phyloP scores from a whole-genome alignment of 225 moss, liverwort and hornwort species.

The Sphagnum contortum region DNA sequence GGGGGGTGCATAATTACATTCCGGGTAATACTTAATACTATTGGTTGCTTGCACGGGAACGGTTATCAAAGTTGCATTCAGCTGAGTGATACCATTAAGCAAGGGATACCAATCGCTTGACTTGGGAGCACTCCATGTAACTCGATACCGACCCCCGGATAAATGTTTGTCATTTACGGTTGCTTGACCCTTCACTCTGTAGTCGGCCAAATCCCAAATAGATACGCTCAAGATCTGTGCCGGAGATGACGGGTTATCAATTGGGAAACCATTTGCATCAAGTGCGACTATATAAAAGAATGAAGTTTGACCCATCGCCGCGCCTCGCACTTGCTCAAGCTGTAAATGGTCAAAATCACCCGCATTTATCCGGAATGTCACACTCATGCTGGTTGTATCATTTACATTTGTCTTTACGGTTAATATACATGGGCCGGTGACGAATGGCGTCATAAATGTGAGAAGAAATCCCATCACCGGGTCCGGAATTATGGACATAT shows the following conservation, averaged over 20 bases:
- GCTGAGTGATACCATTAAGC: too few relatives aligned
- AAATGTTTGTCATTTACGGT: conserved; percentile 26
- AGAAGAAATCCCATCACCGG: conserved; percentile 13
- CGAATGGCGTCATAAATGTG: conserved; percentile 14
- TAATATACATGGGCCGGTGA: conserved; percentile 13
- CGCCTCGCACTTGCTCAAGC: conserved; percentile 17
- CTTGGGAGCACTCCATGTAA: conserved; percentile 17
- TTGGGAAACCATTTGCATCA: conserved; percentile 14
- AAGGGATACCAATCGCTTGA: too few relatives aligned
- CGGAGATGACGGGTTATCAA: conserved; percentile 13
- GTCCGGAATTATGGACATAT: conserved; percentile 3
- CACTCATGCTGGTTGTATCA: conserved; percentile 10
- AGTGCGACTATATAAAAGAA: conserved; percentile 18
- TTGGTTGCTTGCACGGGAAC: background rate
- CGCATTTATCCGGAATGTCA: conserved; percentile 18
- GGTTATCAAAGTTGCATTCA: too few relatives aligned
- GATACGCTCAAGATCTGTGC: conserved; percentile 9
- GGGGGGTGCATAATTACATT: conserved; percentile 24
- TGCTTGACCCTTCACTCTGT: conserved; percentile 6
- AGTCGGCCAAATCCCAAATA: conserved; percentile 11
- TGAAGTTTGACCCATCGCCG: conserved; percentile 12
- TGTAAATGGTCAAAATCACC: conserved; percentile 11
- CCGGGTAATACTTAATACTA: conserved; percentile 20
- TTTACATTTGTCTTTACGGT: conserved; percentile 8
- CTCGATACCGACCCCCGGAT: conserved; percentile 20